Evolutionary conservation across 2,329 filamentous ascomycete species (phyloP), one percentile per base, ranked within the genome.

Genomic region (Coleophoma cylindrospora): DNA sequence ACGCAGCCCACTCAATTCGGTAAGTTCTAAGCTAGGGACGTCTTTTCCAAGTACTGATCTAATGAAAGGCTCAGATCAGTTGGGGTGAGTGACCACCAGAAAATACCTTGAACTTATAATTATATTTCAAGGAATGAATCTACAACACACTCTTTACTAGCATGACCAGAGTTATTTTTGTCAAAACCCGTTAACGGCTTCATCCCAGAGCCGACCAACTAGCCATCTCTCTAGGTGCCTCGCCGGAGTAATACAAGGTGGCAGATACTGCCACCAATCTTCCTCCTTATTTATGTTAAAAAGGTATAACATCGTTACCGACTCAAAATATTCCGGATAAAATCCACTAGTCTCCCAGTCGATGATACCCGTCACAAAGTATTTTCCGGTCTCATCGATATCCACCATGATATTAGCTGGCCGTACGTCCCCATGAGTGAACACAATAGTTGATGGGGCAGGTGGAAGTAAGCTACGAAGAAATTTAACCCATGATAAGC

Each of bases 331-430:
- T 37, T 53, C 54, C 3, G 48, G 54, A 22, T 57, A 57, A 41
- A 53, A 52, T 14, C 50, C 50, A 41, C 48, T 53, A 4, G 22
- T 53, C 38, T 55, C 54, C 50, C 50, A 57, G 34, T 57, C 50
- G 17, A 55, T 51, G 4, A 55, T 47, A 27, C 53, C 53, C 14
- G 53, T 49, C n/a, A 57, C 46, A 13, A 19, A 21, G 34, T 53
- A 56, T 9, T 47, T 41, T 34, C 34, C 43, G 13, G 47, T 34
- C 14, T 13, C 15, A 47, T 54, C 50, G 11, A 36, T 17, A 22
- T 53, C 45, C 17, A 57, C 50, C 53, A 55, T 53, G 17, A 57
- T 57, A 40, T 57, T 57, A 12, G 48, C 53, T 38, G 33, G 40
- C 13, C 46, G 47, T 11, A 57, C 32, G 22, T 55, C 54, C 7